Evolutionary conservation across 108 stramenopile species (phyloP), one percentile per base, ranked within the genome.

Genomic region (Pseudonitzschia delicatissima): DNA sequence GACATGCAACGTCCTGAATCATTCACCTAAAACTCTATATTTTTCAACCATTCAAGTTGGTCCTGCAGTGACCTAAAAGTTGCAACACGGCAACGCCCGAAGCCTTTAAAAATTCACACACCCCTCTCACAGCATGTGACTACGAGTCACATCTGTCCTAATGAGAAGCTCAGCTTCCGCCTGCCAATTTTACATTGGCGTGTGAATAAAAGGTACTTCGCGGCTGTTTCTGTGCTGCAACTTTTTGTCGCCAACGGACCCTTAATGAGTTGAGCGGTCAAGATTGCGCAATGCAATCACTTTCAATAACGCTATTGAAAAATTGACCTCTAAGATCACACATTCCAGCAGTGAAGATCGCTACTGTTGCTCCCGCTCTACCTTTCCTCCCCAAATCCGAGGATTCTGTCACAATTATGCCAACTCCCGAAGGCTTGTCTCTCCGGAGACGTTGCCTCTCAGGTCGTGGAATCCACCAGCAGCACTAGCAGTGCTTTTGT

Each of bases 321-420:
- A 40, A 64, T 49, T 73, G 63, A 72, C 83, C 85, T 61, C 75
- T 89, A 89, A 89, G 85, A 87, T 87, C 84, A 82, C 80, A 33
- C 66, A 81, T 81, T 90, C 90, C 90, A 69, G 90, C 90, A 91
- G 90, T 91, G 90, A 91, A 88, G 90, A 87, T 87, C 87, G 64
- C 82, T 55, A 31, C 53, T 81, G 87, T 77, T 62, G 37, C 64
- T 66, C 45, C 57, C 55, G 66, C 45, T 45, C 57, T 63, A 50
- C 36, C 62, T 62, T 28, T 64, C 51, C 59, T 62, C 62, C 39
- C 42, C 25, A 45, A 69, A 42, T 52, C 68, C 18, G 60, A 60
- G 9, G 68, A 61, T 69, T 60, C 40, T 34, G 25, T 58, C 3
- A 21, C 66, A 3, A n/a, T 20, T n/a, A 15, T 66, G 8, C 36